A percentile compares a stretch with the other conserved stretches of the same genome.
These are phyloP conservation scores for Lycium ferocissimum DNA, from an alignment of 257 asterid genomes.

Conservation along the genomic window DNA sequence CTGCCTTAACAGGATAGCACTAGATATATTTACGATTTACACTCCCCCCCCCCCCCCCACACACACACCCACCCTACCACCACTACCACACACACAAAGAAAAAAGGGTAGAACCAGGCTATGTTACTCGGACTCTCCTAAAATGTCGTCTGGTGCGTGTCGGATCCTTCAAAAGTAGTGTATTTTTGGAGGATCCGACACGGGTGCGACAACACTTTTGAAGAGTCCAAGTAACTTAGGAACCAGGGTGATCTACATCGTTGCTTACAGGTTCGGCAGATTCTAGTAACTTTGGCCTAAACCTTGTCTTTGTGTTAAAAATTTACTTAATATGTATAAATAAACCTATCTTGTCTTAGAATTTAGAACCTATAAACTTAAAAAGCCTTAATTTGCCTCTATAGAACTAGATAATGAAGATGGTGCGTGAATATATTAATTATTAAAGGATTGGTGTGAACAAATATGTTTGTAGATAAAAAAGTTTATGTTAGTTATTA, in stretches of 20 bases:
- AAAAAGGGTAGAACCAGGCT: not conserved
- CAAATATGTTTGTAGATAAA: not conserved
- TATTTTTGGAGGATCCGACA: no score
- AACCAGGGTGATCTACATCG: not conserved
- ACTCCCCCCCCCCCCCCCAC: not conserved
- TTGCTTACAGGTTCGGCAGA: not conserved
- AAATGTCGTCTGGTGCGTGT: no score
- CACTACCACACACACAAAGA: not conserved
- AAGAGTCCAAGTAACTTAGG: no score
- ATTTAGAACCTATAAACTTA: not conserved
- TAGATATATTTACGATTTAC: not conserved
- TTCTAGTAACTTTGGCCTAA: not conserved
- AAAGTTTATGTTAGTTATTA: not conserved
- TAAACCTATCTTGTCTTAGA: not conserved
- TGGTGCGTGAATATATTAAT: not conserved
- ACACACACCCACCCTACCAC: not conserved
- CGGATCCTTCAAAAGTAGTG: no score
- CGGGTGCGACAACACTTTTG: no score
- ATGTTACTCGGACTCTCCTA: no score
- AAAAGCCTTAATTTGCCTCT: not conserved
- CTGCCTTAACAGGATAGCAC: not conserved
- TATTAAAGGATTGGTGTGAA: slow-evolving; percentile 5
- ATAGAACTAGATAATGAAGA: not conserved
- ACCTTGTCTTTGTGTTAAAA: not conserved
- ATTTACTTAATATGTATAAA: not conserved